phyloP scores from a whole-genome alignment of 768 basidiomycete genomes.

The Pulveroboletus sp. region DNA sequence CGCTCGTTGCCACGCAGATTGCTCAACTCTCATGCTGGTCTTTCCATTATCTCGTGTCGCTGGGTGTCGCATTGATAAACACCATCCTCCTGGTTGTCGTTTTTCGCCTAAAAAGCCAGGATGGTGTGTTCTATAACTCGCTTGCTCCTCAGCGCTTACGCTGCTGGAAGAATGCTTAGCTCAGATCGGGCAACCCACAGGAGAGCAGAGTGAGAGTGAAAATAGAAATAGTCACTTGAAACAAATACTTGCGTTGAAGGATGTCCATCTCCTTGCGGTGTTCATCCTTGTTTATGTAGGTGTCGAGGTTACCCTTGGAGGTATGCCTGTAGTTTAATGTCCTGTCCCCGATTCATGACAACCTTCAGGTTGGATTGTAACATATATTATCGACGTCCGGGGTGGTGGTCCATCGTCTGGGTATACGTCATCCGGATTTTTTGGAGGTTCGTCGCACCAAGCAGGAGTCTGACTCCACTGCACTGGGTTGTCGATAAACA shows the following conservation, averaged over 20 bases:
- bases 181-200: constrained; percentile 46
- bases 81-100: constrained; percentile 46
- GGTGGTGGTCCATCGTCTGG: constrained; percentile 45
- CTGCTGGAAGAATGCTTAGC: constrained; percentile 46
- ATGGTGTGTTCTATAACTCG: constrained; percentile 43
- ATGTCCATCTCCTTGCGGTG: constrained; percentile 58
- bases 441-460: constrained; percentile 39
- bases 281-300: constrained; percentile 68
- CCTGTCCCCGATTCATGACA: neutral
- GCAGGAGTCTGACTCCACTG: neutral
- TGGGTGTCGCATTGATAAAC: constrained; percentile 62
- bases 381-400: constrained; percentile 44
- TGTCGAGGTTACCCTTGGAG: constrained; percentile 51
- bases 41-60: constrained; percentile 68
- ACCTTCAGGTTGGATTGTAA: constrained; percentile 62
- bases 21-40: constrained; percentile 63
- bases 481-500: constrained; percentile 17
- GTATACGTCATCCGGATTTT: constrained; percentile 51
- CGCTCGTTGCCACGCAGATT: constrained; percentile 80
- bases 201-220: constrained; percentile 34
- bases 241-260: constrained; percentile 48
- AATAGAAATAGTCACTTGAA: constrained; percentile 36
- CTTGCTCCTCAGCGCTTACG: constrained; percentile 1
- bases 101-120: constrained; percentile 67
- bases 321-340: constrained; percentile 17